Base-by-base conservation (phyloP, 441 rosid genomes). In the Bocquillonia castaneifolia region DNA sequence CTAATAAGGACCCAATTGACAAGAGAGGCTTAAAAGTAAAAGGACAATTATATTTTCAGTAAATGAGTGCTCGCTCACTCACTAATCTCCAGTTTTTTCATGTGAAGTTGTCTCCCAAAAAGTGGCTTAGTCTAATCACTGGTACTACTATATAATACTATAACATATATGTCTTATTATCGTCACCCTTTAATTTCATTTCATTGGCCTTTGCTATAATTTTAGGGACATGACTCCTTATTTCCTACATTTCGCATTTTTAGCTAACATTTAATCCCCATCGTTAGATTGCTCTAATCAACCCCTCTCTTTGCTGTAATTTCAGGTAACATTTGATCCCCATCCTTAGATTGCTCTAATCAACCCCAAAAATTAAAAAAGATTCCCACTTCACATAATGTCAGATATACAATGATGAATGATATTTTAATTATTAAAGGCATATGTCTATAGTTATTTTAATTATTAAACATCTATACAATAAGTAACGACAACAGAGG, bases 41-140 rank as follows among this genome's bases (percentile, higher is more conserved):
- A 74, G 70, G 80, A 79, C 76, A 73, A 77, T 70, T 26, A 69
- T 74, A 45, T 23, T 12, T 76, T 39, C 37, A 66, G 47, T 5
- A 15, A 40, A 34, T 36, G 18, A 39, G 58, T 10, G 40, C 29
- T 26, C 60, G 18, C 25, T 63, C 73, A 79, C 36, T 28, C 60
- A 22, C 37, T 64, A 72, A 78, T 56, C 68, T 45, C 39, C 48
- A 25, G 34, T 56, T 68, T 62, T 72, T 70, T 57, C 76, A 77
- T 61, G 82, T 73, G 85, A 66, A 40, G 39, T 55, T 75, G 76
- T 72, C 81, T 63, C 75, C 82, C 60, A 23, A 20, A 55, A 75
- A 75, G 73, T 61, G 32, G 69, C 71, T 70, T 72, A 67, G 79
- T 76, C 82, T 70, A 70, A 59, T 77, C 78, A 72, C 53, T 2